Base-by-base conservation (phyloP, 495 filamentous ascomycete species). In the Corynascus novoguineensis region DNA sequence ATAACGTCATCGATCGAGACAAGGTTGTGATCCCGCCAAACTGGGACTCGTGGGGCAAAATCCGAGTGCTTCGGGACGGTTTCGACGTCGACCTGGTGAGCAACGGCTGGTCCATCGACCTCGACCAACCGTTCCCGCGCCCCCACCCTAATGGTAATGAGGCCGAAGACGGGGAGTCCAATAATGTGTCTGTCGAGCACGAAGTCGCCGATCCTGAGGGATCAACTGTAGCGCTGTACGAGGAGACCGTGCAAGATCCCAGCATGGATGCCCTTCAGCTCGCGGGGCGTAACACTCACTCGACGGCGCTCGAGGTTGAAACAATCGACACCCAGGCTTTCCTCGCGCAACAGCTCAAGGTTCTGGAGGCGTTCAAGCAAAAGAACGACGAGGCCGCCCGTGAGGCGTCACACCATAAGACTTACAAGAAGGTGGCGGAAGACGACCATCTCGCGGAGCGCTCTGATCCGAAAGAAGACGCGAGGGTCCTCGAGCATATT, bases 1-100 rank as follows among this genome's bases (percentile, higher is more conserved):
- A 93, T 71, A 97, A 97, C 65, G 88, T 96, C 51, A 95, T 96
- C 59, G 95, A 97, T 69, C 79, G 95, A 29, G 95, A 97, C 68
- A 95, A 92, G 75, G 87, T 97, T 31, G 77, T 96, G 0, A 85
- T 99, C 2, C 95, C 93, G 4, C 86, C 90, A 11, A 95, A 96
- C 68, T 97, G 95, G 95, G 93, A 99, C 70, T 96, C 91, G 0
- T 97, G 92, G 90, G 92, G 89, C 27, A 99, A 97, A 71, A 96
- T 99, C 57, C 81, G 92, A 21, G 88, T 97, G 38, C 76, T 97
- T 17, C 79, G 89, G n/a, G 95, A 97, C 74, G 89, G 87, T 14
- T 97, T 97, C 65, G 90, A 96, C 59, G 87, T 95, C 42, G 93
- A 98, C 73, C 81, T 80, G 5, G 82, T 92, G 31, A 92, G 87